Evolutionary conservation across 2,329 filamentous ascomycete genomes (phyloP), one percentile per base, ranked within the genome.

Genomic region (Colletotrichum australisinense): DNA sequence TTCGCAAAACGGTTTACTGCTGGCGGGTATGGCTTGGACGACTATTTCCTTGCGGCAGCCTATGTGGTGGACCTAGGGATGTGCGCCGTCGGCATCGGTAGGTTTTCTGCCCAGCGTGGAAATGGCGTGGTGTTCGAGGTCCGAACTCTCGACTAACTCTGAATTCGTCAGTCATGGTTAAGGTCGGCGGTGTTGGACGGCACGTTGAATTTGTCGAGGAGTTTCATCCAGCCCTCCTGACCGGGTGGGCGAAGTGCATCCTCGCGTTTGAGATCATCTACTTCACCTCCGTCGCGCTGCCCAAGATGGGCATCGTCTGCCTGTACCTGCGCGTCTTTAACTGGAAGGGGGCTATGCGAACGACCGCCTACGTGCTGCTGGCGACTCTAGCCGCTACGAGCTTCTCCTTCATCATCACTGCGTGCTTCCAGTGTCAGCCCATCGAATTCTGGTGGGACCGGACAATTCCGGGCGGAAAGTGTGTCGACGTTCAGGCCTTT

Each of bases 391-490:
- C 65, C 16, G 73, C 75, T 8, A 79, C 76, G 1, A 75, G 75
- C 42, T n/a, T 78, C 19, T 72, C 76, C 14, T 75, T 80, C 46
- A 66, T 68, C 58, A 26, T 68, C 69, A 74, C 69, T 35, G 71
- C 71, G 3, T 73, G 71, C 2, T 82, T 86, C 63, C 84, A 86
- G 67, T 86, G 85, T 72, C 78, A 75, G 14, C 83, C 83, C 1
- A 74, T 85, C 24, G 76, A 76, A 9, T 78, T 78, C 59, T 79
- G 79, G 69, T 86, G 83, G 80, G 75, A 82, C 9, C 63, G 32
- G 16, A 70, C 74, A 0, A 30, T 79, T 3, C 75, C 75, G 0
- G 75, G 75, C 11, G 78, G 79, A 0, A 79, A 78, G 8, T 86
- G 85, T 53, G 78, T 86, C 52, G 74, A 81, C 12, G 68, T 76